phyloP scores from a whole-genome alignment of 257 asterid species.

The Lycium barbarum region DNA sequence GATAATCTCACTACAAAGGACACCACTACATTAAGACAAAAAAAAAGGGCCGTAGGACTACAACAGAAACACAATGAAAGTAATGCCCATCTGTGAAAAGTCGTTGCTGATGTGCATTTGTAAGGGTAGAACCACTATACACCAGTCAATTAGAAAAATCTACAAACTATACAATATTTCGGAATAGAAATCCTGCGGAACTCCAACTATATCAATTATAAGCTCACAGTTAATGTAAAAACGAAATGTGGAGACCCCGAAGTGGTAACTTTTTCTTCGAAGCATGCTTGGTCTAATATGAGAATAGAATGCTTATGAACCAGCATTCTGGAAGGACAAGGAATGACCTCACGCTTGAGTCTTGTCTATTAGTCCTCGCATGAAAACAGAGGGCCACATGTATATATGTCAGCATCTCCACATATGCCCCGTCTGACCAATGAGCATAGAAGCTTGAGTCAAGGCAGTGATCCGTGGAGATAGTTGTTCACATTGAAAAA shows the following conservation, averaged over 20 bases:
- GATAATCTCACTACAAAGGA: not conserved
- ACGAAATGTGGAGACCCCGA: not conserved
- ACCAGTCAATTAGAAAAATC: slow-evolving; percentile 13
- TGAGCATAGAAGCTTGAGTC: not conserved
- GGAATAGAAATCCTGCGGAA: not conserved
- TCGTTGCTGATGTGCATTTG: not conserved
- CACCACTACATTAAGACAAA: not conserved
- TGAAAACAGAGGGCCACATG: not conserved
- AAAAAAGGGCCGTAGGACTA: not conserved
- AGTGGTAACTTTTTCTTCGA: not conserved
- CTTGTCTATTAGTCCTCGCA: not conserved
- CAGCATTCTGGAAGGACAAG: not conserved
- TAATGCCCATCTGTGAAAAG: slow-evolving; percentile 16
- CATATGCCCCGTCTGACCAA: slow-evolving; percentile 13
- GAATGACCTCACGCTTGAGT: not conserved
- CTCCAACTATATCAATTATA: not conserved
- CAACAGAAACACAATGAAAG: slow-evolving; percentile 19
- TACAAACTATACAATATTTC: not conserved
- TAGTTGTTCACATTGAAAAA: not conserved
- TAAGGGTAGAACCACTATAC: not conserved
- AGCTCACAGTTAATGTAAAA: not conserved
- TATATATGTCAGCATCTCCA: slow-evolving; percentile 23
- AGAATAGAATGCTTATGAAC: slow-evolving; percentile 1
- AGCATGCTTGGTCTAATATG: not conserved
- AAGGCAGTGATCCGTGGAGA: slow-evolving; percentile 13